These are phyloP conservation scores for Butyriboletus loyo DNA, from an alignment of 768 basidiomycete species.

Conservation along the genomic window DNA sequence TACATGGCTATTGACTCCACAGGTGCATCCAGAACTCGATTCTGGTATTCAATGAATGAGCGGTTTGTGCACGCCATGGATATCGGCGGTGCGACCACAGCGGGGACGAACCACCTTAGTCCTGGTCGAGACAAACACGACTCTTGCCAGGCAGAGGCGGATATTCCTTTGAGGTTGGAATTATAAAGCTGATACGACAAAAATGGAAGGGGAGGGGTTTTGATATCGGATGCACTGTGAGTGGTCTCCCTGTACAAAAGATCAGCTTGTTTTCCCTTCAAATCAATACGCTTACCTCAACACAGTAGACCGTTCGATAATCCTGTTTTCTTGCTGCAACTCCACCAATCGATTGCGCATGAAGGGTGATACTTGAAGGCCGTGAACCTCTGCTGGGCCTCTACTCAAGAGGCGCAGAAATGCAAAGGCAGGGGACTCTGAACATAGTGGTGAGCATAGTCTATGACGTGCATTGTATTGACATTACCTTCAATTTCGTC, in stretches of 20 bases:
- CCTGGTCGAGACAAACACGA: slow-evolving; percentile 80
- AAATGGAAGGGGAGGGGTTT: slow-evolving; percentile 13
- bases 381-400: slow-evolving; percentile 63
- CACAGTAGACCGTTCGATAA: slow-evolving; percentile 42
- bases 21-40: slow-evolving; percentile 60
- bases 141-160: slow-evolving; percentile 56
- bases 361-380: slow-evolving; percentile 56
- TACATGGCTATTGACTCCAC: slow-evolving; percentile 75
- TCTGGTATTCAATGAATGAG: slow-evolving; percentile 72
- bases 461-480: not conserved
- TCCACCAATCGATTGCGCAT: slow-evolving; percentile 54
- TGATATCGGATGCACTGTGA: slow-evolving; percentile 16
- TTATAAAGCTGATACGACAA: slow-evolving; percentile 36
- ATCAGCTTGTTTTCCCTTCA: slow-evolving; percentile 4
- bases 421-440: slow-evolving; percentile 59
- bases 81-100: slow-evolving; percentile 83
- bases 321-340: slow-evolving; percentile 41
- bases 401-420: slow-evolving; percentile 72
- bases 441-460: slow-evolving; percentile 17
- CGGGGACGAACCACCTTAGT: slow-evolving; percentile 83
- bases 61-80: slow-evolving; percentile 69
- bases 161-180: slow-evolving; percentile 58
- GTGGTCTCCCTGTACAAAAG: slow-evolving; percentile 19
- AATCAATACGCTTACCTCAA: slow-evolving; percentile 37
- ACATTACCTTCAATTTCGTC: slow-evolving; percentile 52